Conservation (phyloP, 2,329 filamentous ascomycete species). For the Calonectria henricotiae region DNA sequence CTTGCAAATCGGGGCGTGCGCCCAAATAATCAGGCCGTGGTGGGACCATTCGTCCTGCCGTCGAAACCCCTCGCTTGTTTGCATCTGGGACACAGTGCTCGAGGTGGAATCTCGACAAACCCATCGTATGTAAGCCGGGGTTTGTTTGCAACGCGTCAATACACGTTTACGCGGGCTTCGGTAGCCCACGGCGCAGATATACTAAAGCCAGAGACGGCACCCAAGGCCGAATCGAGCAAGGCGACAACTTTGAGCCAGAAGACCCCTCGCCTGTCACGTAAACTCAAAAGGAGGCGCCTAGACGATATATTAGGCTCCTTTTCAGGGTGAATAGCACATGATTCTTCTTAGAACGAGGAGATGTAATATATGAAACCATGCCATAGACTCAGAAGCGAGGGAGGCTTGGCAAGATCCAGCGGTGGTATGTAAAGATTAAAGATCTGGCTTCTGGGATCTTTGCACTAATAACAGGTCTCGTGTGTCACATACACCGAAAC, state of each 20-base stretch:
- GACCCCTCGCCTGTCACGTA: constrained; percentile 49
- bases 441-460: not conserved
- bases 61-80: constrained; percentile 59
- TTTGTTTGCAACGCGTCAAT: constrained; percentile 55
- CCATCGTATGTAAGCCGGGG: constrained; percentile 59
- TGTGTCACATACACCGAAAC: not conserved
- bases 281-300: constrained; percentile 56
- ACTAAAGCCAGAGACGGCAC: constrained; percentile 29
- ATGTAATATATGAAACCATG: not conserved
- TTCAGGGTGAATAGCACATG: constrained; percentile 36
- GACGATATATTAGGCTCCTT: constrained; percentile 57
- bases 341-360: not conserved
- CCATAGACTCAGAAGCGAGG: not conserved
- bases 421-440: not conserved
- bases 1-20: constrained; percentile 47
- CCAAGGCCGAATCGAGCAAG: constrained; percentile 37
- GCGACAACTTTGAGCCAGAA: constrained; percentile 38
- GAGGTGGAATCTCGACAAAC: constrained; percentile 55
- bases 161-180: constrained; percentile 55
- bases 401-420: not conserved
- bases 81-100: constrained; percentile 59
- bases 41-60: constrained; percentile 59
- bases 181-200: constrained; percentile 26
- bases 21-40: constrained; percentile 53
- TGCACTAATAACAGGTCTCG: not conserved